Base-by-base conservation (phyloP, 2,329 filamentous ascomycete genomes). In the Teratosphaeria nubilosa region DNA sequence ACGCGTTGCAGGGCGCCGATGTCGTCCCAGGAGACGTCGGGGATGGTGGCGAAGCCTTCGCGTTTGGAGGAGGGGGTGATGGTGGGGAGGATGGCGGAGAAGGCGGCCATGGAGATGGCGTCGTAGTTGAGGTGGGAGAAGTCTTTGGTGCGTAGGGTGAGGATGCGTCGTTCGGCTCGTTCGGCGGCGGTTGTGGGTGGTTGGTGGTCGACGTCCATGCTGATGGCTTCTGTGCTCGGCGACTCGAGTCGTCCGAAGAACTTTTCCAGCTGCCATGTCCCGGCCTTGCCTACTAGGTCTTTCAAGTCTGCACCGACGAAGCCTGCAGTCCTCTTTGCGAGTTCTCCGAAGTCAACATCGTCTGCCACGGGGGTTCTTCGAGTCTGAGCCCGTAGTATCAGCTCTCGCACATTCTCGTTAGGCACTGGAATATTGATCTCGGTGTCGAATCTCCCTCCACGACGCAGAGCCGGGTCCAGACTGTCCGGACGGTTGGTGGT, bases 1-100 rank as follows among this genome's bases (percentile, higher is more conserved):
- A 95, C 85, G n/a, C 79, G 79, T 51, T 83, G 77, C 14, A 99
- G 81, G 6, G 92, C 92, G 59, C 94, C 94, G 56, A 99, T 91
- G 68, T 97, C 88, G 52, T 85, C 80, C 90, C 94, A 99, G 0
- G 90, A 96, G 5, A 94, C 92, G 70, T 91, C 86, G 7, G 94
- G 94, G 51, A 97, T 90, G 0, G 90, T 94, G 13, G 90, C 91
- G 73, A 99, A 99, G 53, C 94, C 94, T 75, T 99, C 92, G 54
- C 91, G 86, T 72, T 92, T 91, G 5, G 88, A 88, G 1, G 90
- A 92, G 27, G 91, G 84, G 70, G 90, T 82, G 61, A 96, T 83
- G 59, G 83, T 82, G 10, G 87, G 83, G 2, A 96, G 80, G 2
- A 91, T 91, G 1, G 79, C 77, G 25, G 86, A 77, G 72, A 97